Conservation (phyloP, 1,284 basidiomycete species). For the Boletus holoroseus region DNA sequence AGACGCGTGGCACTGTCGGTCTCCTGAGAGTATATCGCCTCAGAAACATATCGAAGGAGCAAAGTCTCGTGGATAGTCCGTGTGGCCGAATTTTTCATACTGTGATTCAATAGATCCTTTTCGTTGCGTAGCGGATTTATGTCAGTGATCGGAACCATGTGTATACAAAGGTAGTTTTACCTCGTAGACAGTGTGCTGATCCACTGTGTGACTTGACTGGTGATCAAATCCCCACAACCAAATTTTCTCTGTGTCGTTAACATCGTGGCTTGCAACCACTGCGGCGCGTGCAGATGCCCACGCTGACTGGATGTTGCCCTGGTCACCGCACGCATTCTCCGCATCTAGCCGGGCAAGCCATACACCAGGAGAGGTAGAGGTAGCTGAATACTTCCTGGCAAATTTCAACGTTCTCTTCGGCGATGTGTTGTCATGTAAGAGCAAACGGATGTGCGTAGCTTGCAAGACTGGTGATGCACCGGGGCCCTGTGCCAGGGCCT, state of each 20-base stretch:
- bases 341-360: constrained; percentile 53
- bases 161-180: constrained; percentile 26
- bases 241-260: constrained; percentile 34
- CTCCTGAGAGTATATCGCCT: constrained; percentile 28
- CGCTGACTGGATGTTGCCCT: constrained; percentile 28
- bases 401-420: constrained; percentile 39
- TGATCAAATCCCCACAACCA: constrained; percentile 49
- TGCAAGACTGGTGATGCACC: constrained; percentile 38
- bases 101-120: constrained; percentile 46
- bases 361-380: constrained; percentile 36
- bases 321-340: constrained; percentile 34
- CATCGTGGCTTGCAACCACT: constrained; percentile 30
- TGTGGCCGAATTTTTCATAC: constrained; percentile 41
- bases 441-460: constrained; percentile 45
- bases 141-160: constrained; percentile 12
- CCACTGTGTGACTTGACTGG: constrained; percentile 20
- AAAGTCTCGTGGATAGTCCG: constrained; percentile 44
- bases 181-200: constrained; percentile 35
- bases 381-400: constrained; percentile 41
- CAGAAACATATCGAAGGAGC: constrained; percentile 42
- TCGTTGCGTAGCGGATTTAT: neutral
- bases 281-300: constrained; percentile 42
- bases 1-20: constrained; percentile 26
- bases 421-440: constrained; percentile 30
- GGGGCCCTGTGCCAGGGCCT: constrained; percentile 38